phyloP scores from a whole-genome alignment of 768 basidiomycete genomes.

The Royoungia palumana region DNA sequence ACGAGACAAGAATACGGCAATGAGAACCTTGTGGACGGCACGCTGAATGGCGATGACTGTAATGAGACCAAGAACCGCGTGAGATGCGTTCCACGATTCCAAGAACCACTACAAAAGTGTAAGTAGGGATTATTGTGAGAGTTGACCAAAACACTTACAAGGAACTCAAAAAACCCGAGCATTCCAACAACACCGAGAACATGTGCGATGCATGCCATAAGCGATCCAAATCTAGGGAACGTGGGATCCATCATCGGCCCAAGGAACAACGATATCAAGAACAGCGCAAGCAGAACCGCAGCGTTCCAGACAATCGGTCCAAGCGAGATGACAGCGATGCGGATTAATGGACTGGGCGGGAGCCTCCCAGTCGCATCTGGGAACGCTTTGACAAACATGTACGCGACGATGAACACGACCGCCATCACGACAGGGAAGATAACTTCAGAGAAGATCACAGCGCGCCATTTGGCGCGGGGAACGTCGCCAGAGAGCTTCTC shows the following conservation, averaged over 20 bases:
- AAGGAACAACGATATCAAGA: constrained; percentile 87
- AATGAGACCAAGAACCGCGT: constrained; percentile 92
- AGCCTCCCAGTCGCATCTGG: constrained; percentile 55
- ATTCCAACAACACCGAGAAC: constrained; percentile 77
- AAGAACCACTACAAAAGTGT: constrained; percentile 77
- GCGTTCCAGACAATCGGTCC: constrained; percentile 98
- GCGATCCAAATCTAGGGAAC: constrained; percentile 87
- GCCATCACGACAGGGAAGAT: constrained; percentile 86
- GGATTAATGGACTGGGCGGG: constrained; percentile 82
- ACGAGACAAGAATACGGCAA: constrained; percentile 89
- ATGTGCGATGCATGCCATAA: constrained; percentile 91
- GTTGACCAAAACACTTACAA: constrained; percentile 50
- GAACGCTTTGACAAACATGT: constrained; percentile 93
- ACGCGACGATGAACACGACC: constrained; percentile 79
- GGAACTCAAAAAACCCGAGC: constrained; percentile 94
- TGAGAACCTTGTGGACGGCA: constrained; percentile 89
- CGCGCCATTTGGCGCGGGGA: constrained; percentile 89
- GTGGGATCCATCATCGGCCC: constrained; percentile 85
- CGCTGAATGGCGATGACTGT: constrained; percentile 90
- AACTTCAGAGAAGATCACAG: constrained; percentile 84
- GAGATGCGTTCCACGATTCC: constrained; percentile 86
- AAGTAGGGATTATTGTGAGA: constrained; percentile 6
- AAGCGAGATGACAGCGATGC: constrained; percentile 88
- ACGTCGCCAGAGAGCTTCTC: constrained; percentile 96
- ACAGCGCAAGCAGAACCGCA: constrained; percentile 78